phyloP scores from a whole-genome alignment of 1,139 yeast genomes.

The Nakaseomyces nivariensis region DNA sequence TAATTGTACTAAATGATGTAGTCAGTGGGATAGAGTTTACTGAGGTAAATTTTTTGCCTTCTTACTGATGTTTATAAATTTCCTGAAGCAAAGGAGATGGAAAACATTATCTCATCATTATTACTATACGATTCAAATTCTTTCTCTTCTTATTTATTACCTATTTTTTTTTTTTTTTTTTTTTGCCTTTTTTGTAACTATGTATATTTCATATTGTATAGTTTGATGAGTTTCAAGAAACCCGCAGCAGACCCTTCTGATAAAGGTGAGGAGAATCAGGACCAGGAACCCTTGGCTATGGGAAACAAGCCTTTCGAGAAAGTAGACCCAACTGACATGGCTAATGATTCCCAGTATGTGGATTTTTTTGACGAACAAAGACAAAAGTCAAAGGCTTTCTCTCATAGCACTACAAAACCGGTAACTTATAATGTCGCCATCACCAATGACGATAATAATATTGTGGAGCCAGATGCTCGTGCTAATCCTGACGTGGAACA shows the following conservation, averaged over 20 bases:
- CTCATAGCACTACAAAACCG: constrained; percentile 2
- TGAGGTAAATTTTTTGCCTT: no score
- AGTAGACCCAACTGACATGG: neutral
- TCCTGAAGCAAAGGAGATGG: neutral
- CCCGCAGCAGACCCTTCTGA: neutral
- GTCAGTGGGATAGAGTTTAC: no score
- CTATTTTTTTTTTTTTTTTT: neutral
- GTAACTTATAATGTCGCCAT: neutral
- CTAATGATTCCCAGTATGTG: neutral
- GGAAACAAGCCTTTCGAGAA: constrained; percentile 1
- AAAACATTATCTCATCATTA: neutral
- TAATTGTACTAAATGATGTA: no score
- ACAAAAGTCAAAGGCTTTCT: neutral
- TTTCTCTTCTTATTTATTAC: neutral
- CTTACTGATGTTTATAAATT: no score
- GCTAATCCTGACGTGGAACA: neutral
- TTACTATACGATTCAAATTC: neutral
- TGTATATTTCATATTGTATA: neutral
- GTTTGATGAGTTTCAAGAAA: constrained; percentile 2
- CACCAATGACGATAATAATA: neutral
- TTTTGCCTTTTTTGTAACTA: neutral
- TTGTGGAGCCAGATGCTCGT: neutral
- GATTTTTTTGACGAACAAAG: constrained; percentile 1
- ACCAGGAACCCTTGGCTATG: neutral
- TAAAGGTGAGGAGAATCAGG: neutral